phyloP scores from a whole-genome alignment of 257 asterid species.

The Solanum clarkiae region DNA sequence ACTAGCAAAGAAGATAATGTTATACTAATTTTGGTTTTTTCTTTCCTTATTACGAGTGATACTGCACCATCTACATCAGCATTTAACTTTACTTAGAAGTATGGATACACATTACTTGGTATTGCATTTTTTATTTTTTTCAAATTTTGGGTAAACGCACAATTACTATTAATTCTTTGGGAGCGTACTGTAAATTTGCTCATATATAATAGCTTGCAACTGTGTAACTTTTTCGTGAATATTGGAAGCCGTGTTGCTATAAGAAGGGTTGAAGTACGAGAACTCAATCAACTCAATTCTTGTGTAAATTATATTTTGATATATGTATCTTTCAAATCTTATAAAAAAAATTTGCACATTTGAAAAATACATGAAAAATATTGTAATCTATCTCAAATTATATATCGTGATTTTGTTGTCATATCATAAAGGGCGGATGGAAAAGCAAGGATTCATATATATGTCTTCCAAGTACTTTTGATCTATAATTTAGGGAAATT shows the following conservation, averaged over 20 bases:
- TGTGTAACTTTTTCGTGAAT: background rate
- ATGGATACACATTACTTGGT: background rate
- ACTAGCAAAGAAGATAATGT: background rate
- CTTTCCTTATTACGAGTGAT: background rate
- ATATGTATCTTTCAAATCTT: background rate
- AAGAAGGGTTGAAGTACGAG: background rate
- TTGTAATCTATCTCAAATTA: background rate
- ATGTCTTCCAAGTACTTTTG: background rate
- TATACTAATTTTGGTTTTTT: background rate
- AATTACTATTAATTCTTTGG: no score
- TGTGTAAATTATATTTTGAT: background rate
- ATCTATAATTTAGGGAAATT: no score
- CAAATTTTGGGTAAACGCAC: no score
- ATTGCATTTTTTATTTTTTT: no score
- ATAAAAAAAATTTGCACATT: background rate
- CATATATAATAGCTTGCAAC: background rate
- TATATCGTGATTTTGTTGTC: background rate
- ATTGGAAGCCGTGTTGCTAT: background rate
- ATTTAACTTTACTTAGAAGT: background rate
- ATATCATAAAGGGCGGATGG: background rate
- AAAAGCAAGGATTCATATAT: background rate
- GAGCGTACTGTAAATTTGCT: background rate
- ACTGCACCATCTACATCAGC: background rate
- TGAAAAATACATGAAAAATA: background rate
- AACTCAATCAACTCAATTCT: background rate